Percentiles rank a stretch among this genome's conserved stretches.
Evolutionary conservation across 2,329 filamentous ascomycete species (phyloP).

Genomic region (Aspergillus fijiensis): DNA sequence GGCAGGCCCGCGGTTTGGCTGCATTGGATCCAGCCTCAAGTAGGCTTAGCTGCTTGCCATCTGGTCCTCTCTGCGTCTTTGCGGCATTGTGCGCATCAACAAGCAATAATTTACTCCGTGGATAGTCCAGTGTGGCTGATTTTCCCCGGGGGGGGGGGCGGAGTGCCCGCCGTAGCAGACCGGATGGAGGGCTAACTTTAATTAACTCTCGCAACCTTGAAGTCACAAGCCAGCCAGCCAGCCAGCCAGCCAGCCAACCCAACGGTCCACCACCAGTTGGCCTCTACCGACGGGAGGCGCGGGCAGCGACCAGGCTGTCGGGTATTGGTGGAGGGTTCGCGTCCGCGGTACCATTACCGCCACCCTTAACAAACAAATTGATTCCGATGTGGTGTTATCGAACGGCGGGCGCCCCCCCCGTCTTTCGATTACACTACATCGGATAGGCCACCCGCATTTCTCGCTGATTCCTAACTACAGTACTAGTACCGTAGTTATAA

Average conservation of each 20-base stretch:
- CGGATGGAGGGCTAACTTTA: neutral
- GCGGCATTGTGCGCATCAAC: neutral
- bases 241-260: no score
- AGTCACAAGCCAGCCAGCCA: neutral
- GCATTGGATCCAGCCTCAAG: neutral
- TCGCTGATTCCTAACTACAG: no score
- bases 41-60: neutral
- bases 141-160: neutral
- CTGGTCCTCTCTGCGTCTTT: neutral
- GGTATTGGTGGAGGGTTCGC: constrained; percentile 12
- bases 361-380: no score
- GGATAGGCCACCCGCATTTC: no score
- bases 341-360: neutral
- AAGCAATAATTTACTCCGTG: neutral
- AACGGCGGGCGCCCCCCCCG: no score
- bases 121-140: neutral
- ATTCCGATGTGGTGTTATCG: no score
- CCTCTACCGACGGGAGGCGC: constrained; percentile 10
- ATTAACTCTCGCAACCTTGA: neutral
- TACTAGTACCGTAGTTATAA: no score
- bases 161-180: neutral
- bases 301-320: constrained; percentile 20
- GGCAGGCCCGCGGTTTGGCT: constrained; percentile 5
- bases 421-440: no score
- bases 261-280: constrained; percentile 10